Conservation (phyloP, 2,329 filamentous ascomycete species). For the Paraphaeosphaeria sporulosa region DNA sequence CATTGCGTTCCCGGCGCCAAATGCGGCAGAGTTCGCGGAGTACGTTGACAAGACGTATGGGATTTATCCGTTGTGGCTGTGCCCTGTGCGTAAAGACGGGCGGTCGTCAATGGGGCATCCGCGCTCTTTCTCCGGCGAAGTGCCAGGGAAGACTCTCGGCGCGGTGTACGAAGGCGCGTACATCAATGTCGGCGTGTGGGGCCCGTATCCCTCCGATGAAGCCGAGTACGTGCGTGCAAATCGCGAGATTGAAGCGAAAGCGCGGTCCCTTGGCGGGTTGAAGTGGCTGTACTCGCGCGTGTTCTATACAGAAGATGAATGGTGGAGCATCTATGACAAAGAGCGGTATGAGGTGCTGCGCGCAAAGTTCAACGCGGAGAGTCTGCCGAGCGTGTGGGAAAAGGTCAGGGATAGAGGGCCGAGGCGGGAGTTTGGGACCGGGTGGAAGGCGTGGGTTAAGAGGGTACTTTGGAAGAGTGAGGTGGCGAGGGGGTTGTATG, state of each 20-base stretch:
- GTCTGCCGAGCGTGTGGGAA: conserved; percentile 73
- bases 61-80: conserved; percentile 67
- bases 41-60: conserved; percentile 57
- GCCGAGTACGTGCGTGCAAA: conserved; percentile 73
- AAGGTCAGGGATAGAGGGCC: conserved; percentile 61
- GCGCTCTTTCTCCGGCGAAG: conserved; percentile 15
- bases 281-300: conserved; percentile 91
- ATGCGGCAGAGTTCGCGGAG: conserved; percentile 59
- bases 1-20: conserved; percentile 63
- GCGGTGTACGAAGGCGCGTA: conserved; percentile 29
- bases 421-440: conserved; percentile 25
- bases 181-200: conserved; percentile 71
- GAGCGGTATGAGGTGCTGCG: conserved; percentile 69
- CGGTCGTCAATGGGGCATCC: conserved; percentile 42
- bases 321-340: conserved; percentile 70
- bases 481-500: conserved; percentile 50
- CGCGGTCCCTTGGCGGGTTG: conserved; percentile 74
- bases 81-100: conserved; percentile 54
- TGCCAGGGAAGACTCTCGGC: conserved; percentile 12
- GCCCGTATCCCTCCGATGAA: conserved; percentile 67
- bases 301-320: conserved; percentile 78
- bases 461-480: conserved; percentile 34
- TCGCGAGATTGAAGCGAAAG: conserved; percentile 72
- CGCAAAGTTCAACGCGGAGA: conserved; percentile 67
- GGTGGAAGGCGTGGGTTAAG: conserved; percentile 33